Base-by-base conservation (phyloP, 2,329 filamentous ascomycete genomes). In the Colletotrichum tanaceti region DNA sequence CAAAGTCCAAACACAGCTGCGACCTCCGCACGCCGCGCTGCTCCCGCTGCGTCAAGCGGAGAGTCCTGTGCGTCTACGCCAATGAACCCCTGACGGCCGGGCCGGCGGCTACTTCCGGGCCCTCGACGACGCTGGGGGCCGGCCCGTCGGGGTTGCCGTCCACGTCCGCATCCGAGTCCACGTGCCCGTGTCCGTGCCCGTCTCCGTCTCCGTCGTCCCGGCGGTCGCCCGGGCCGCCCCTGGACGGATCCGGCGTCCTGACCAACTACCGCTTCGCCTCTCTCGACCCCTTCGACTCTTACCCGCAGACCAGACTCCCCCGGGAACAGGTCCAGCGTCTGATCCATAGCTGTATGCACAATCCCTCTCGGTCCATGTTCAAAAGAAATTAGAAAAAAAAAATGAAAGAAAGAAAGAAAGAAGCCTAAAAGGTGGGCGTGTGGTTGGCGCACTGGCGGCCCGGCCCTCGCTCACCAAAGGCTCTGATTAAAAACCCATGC, bases 271-370 rank as follows among this genome's bases (percentile, higher is more conserved):
- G 72, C 62, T 72, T 78, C 55, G 77, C 75, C 1, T 79, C 79
- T 10, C 74, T 87, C 43, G 86, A 88, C 70, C 86, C 86, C 0
- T 88, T 88, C 68, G 84, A 88, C 58, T 84, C 85, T 3, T 87
- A 87, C 72, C 86, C 86, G 5, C 76, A 75, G 24, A 87, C 85
- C 0, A 82, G 84, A 65, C 81, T 89, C 35, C 81, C 84, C 5
- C 80, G 84, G 24, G 75, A 76, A 18, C 83, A 82, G 32, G 84
- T 87, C 43, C 85, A 88, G 70, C 80, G 83, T 39, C 79, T 89
- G n/a, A 87, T 88, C 32, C 81, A 87, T 71, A 80, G 80, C 72
- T 88, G 86, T 88, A 80, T 69, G 79, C 80, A 24, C 57, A 28
- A 28, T 20, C n/a, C 44, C n/a, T 52, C 7, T 28, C 28, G 28